phyloP scores from a whole-genome alignment of 2,329 filamentous ascomycete genomes.

The Claviceps lovelessii region DNA sequence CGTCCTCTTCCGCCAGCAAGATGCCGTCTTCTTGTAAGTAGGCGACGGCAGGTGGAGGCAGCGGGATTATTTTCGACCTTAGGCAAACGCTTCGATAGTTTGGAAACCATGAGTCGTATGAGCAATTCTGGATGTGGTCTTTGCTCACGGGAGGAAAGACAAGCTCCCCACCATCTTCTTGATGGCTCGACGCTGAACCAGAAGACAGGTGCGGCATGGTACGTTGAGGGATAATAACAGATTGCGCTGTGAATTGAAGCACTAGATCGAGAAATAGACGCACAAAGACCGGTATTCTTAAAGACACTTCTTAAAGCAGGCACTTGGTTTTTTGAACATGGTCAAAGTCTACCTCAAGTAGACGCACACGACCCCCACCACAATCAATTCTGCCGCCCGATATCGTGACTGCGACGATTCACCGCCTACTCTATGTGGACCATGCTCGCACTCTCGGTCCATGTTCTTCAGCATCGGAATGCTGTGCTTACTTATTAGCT shows the following conservation, averaged over 20 bases:
- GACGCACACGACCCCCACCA: conserved; percentile 8
- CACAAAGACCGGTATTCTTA: background rate
- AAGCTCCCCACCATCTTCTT: conserved; percentile 21
- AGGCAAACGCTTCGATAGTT: conserved; percentile 70
- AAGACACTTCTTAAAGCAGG: too few relatives aligned
- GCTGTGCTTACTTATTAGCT: background rate
- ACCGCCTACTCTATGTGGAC: conserved; percentile 10
- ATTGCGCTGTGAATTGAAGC: background rate
- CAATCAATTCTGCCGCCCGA: conserved; percentile 14
- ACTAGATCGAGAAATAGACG: background rate
- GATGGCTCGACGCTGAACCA: conserved; percentile 3
- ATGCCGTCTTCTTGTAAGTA: conserved; percentile 92
- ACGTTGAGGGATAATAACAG: background rate
- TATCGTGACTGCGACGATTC: conserved; percentile 6
- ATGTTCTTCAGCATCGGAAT: background rate
- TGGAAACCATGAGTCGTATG: conserved; percentile 84
- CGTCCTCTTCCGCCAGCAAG: conserved; percentile 59
- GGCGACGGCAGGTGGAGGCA: conserved; percentile 60
- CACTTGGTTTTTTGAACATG: background rate
- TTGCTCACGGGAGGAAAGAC: conserved; percentile 74
- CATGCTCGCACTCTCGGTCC: background rate
- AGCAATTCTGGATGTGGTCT: conserved; percentile 84
- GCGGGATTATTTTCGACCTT: conserved; percentile 70
- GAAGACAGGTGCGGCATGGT: conserved; percentile 23
- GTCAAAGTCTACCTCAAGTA: background rate